Conservation (phyloP, 768 basidiomycete species). For the Imleria badia region DNA sequence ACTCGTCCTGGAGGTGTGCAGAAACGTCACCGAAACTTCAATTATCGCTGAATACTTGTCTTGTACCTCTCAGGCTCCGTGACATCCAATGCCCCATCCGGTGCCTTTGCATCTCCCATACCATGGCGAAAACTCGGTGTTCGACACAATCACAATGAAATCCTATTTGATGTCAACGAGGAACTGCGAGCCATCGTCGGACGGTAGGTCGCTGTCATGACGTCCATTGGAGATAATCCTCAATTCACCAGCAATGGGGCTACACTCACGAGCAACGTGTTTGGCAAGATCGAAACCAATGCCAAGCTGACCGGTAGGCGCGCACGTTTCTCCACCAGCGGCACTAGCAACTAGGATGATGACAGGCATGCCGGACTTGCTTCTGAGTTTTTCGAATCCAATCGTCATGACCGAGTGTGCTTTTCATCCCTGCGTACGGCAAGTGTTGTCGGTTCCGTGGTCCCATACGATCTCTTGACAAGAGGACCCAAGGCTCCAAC, state of each 20-base stretch:
- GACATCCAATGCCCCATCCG: constrained; percentile 41
- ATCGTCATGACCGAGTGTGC: constrained; percentile 73
- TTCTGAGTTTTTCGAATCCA: constrained; percentile 73
- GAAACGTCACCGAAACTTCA: neutral
- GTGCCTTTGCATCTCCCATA: constrained; percentile 82
- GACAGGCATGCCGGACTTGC: constrained; percentile 85
- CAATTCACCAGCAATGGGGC: constrained; percentile 56
- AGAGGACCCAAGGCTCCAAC: constrained; percentile 55
- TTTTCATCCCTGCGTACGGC: constrained; percentile 95
- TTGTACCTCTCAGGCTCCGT: constrained; percentile 16
- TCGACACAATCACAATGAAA: constrained; percentile 84
- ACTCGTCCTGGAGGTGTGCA: constrained; percentile 30
- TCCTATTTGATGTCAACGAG: constrained; percentile 90
- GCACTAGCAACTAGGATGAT: neutral
- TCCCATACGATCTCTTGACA: constrained; percentile 3
- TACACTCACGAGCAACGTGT: constrained; percentile 63
- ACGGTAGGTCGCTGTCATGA: constrained; percentile 18
- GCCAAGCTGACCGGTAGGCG: constrained; percentile 68
- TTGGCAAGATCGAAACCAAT: constrained; percentile 78
- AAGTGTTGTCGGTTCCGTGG: constrained; percentile 20
- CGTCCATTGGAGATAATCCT: neutral
- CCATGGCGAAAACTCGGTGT: constrained; percentile 90
- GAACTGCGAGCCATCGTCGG: constrained; percentile 56
- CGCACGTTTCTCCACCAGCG: neutral
- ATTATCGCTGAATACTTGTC: neutral